Conservation (phyloP, 2,329 filamentous ascomycete species). For the Aspergillus uvarum region DNA sequence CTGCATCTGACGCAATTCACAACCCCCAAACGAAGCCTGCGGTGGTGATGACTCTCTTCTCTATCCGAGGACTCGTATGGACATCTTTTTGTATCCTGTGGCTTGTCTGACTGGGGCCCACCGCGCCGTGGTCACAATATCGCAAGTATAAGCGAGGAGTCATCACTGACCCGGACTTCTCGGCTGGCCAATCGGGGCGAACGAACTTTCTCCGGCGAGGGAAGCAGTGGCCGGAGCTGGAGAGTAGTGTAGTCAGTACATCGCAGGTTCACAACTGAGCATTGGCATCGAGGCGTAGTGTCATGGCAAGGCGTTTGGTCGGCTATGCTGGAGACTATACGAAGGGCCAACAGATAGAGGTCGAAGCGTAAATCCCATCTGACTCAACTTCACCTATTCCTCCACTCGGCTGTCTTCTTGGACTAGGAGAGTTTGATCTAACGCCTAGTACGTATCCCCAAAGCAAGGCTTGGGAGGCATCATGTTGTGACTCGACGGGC, state of each 20-base stretch:
- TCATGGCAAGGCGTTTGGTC: conserved; percentile 1
- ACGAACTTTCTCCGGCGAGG: not conserved
- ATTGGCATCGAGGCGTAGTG: not conserved
- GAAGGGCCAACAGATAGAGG: not conserved
- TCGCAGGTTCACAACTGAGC: not conserved
- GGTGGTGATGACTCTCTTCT: not conserved
- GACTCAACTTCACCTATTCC: conserved; percentile 13
- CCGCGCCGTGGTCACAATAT: not conserved
- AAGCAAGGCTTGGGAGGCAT: conserved; percentile 26
- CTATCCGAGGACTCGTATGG: not conserved
- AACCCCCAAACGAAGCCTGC: not conserved
- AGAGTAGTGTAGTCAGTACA: not conserved
- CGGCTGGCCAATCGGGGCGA: not conserved
- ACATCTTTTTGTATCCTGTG: not conserved
- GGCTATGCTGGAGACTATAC: conserved; percentile 3
- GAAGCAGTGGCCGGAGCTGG: not conserved
- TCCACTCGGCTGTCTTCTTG: conserved; percentile 14
- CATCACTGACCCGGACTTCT: not conserved
- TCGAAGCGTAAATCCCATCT: conserved; percentile 13
- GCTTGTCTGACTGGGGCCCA: not conserved
- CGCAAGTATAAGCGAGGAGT: not conserved
- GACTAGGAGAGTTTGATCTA: conserved; percentile 11
- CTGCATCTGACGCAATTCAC: not conserved
- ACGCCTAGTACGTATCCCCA: not conserved
- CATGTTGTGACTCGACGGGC: conserved; percentile 10